A percentile compares a stretch with the other conserved stretches of the same genome.
phyloP scores from a whole-genome alignment of 306 rosid species.

The Fagus sylvatica region DNA sequence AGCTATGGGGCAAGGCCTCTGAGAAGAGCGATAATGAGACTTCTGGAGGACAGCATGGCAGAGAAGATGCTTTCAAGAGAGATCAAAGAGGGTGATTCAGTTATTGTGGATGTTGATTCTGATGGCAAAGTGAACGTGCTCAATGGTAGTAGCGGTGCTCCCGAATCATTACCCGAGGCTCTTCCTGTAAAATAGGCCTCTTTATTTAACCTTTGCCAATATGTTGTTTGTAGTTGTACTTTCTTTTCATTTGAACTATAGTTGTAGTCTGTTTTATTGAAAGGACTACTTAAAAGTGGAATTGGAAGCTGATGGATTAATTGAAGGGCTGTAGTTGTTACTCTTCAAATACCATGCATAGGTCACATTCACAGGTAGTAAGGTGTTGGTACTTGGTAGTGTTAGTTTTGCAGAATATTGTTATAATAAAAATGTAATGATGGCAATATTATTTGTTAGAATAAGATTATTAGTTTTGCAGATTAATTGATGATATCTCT shows the following conservation, averaged over 20 bases:
- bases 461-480: too few relatives aligned
- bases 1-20: conserved; percentile 98
- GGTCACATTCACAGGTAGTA: neutral
- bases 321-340: conserved; percentile 12
- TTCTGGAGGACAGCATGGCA: conserved; percentile 97
- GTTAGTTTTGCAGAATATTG: too few relatives aligned
- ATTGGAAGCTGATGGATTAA: conserved; percentile 23
- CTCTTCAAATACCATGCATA: conserved; percentile 15
- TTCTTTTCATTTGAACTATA: conserved; percentile 22
- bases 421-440: too few relatives aligned
- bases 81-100: conserved; percentile 91
- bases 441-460: too few relatives aligned
- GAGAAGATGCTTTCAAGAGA: conserved; percentile 98
- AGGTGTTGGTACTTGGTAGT: neutral
- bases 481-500: neutral
- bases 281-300: conserved; percentile 29
- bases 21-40: conserved; percentile 95
- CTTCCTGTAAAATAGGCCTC: conserved; percentile 41
- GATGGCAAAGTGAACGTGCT: conserved; percentile 92
- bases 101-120: conserved; percentile 87
- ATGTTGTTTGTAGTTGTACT: conserved; percentile 30
- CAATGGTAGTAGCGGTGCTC: conserved; percentile 71
- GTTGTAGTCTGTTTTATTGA: conserved; percentile 29
- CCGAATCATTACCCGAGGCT: conserved; percentile 56
- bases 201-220: conserved; percentile 18